These are phyloP conservation scores for Malus hybrid DNA, from an alignment of 331 rosid genomes.

Conservation along the genomic window DNA sequence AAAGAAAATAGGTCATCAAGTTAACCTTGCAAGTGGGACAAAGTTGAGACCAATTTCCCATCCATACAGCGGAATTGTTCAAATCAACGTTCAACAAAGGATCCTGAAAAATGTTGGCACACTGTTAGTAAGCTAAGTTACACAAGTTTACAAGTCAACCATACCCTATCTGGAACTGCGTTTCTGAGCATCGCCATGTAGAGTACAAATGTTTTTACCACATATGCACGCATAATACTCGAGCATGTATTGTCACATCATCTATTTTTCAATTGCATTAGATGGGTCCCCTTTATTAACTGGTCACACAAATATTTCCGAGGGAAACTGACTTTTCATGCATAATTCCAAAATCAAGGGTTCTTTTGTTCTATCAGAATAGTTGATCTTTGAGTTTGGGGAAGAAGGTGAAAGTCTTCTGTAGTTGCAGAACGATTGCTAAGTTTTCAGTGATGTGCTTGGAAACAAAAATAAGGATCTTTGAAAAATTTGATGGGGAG, in stretches of 20 bases:
- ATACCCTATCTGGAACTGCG: not conserved
- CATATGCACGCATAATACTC: not conserved
- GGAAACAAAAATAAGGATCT: not conserved
- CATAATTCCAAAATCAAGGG: not conserved
- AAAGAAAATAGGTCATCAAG: constrained; percentile 17
- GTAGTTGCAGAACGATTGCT: not conserved
- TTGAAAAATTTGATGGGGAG: not conserved
- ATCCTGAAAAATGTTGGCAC: constrained; percentile 52
- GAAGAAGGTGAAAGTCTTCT: not conserved
- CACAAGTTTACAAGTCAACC: not conserved
- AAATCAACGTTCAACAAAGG: constrained; percentile 69
- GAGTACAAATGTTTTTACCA: not conserved
- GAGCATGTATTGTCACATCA: not conserved
- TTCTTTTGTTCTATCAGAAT: not conserved
- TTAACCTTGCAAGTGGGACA: constrained; percentile 98
- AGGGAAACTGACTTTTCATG: no score
- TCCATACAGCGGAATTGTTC: constrained; percentile 69
- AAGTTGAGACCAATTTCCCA: constrained; percentile 96
- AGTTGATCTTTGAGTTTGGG: not conserved
- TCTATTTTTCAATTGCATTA: no score
- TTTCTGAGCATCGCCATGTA: not conserved
- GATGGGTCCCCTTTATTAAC: no score
- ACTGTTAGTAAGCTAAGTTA: constrained; percentile 10
- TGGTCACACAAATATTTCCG: no score
- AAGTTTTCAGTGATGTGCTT: not conserved